Evolutionary conservation across 306 rosid species (phyloP).

Genomic region (Canavalia ensiformis): DNA sequence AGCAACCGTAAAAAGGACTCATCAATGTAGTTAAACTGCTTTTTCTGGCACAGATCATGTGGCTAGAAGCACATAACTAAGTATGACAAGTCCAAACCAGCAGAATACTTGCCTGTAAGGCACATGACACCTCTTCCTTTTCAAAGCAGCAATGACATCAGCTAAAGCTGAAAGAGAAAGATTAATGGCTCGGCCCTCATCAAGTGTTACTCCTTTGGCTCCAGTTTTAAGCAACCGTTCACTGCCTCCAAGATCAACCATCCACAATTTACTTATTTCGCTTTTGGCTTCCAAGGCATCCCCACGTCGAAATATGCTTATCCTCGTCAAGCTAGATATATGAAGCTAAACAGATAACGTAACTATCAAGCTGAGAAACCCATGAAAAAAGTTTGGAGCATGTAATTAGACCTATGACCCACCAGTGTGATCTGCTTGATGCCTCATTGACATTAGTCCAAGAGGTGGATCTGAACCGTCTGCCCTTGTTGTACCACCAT

Average conservation of each 20-base stretch:
- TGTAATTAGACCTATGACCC: constrained; percentile 63
- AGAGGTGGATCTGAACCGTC: constrained; percentile 84
- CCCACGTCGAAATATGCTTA: constrained; percentile 74
- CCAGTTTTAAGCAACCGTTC: constrained; percentile 93
- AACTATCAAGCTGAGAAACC: constrained; percentile 83
- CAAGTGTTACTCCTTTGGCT: constrained; percentile 89
- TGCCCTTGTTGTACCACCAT: constrained; percentile 92
- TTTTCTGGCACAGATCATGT: constrained; percentile 33
- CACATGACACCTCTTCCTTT: constrained; percentile 87
- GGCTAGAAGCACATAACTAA: constrained; percentile 34
- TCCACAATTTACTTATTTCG: constrained; percentile 88
- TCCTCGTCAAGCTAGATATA: constrained; percentile 98
- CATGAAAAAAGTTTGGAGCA: constrained; percentile 51
- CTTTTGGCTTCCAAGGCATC: constrained; percentile 63
- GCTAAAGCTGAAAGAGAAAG: constrained; percentile 97
- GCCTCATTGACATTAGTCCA: constrained; percentile 95
- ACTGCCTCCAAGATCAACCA: constrained; percentile 99
- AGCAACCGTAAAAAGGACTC: constrained; percentile 26
- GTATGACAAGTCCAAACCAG: constrained; percentile 32
- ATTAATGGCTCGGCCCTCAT: constrained; percentile 97
- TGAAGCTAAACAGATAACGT: constrained; percentile 94
- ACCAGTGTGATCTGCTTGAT: constrained; percentile 99
- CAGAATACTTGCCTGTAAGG: constrained; percentile 83
- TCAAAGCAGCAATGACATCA: constrained; percentile 92
- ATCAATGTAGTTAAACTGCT: constrained; percentile 23